Conservation (phyloP, 1,284 basidiomycete genomes). For the Melampsora occidentalis region DNA sequence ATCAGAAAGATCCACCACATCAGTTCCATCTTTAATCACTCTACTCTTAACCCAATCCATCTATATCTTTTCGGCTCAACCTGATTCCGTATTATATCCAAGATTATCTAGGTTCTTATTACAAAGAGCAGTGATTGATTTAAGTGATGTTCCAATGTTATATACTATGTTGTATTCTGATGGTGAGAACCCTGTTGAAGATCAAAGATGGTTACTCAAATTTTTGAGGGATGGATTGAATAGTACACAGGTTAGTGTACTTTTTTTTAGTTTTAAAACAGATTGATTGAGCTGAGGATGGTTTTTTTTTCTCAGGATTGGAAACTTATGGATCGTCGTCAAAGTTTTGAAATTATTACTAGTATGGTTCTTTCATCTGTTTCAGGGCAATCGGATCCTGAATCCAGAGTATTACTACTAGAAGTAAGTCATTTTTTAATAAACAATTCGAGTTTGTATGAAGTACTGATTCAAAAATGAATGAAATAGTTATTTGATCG, state of each 20-base stretch:
- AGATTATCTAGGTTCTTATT: conserved; percentile 74
- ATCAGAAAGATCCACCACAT: conserved; percentile 51
- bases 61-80: conserved; percentile 66
- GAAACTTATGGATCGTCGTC: conserved; percentile 39
- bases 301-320: conserved; percentile 23
- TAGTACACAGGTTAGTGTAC: conserved; percentile 55
- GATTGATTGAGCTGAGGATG: background rate
- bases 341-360: conserved; percentile 41
- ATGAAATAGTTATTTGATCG: conserved; percentile 18
- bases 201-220: conserved; percentile 80
- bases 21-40: conserved; percentile 70
- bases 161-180: conserved; percentile 75
- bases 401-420: conserved; percentile 17
- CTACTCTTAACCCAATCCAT: conserved; percentile 76
- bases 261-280: background rate
- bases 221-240: conserved; percentile 77
- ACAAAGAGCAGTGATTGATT: conserved; percentile 73
- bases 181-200: conserved; percentile 72
- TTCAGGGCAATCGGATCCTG: background rate
- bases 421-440: conserved; percentile 6
- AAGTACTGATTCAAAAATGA: background rate
- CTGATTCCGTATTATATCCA: conserved; percentile 77
- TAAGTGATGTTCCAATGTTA: conserved; percentile 75
- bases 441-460: background rate
- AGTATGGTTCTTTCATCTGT: conserved; percentile 26